phyloP scores from a whole-genome alignment of 192 early-diverging fungal species.

The Spinellus fusiger region DNA sequence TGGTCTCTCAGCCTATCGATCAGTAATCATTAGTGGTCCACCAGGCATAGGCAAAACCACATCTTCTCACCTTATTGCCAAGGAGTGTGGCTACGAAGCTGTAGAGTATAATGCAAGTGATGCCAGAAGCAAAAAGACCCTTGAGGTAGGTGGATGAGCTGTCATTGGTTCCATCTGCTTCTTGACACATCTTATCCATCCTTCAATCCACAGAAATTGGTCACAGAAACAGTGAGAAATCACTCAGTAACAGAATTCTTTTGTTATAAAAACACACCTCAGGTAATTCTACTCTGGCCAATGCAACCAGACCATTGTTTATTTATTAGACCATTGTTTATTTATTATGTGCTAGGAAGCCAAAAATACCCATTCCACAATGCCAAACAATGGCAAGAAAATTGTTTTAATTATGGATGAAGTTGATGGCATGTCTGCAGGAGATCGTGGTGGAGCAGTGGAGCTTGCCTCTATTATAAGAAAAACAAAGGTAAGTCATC shows the following conservation, averaged over 20 bases:
- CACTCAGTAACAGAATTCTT: conserved; percentile 55
- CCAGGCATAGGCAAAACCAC: conserved; percentile 99
- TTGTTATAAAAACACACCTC: not conserved
- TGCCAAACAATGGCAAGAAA: conserved; percentile 26
- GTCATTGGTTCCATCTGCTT: not conserved
- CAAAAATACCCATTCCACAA: not conserved
- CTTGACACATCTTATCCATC: too few species aligned
- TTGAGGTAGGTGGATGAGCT: conserved; percentile 53
- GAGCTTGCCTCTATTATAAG: conserved; percentile 90
- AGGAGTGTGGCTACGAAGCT: conserved; percentile 74
- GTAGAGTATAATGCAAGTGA: conserved; percentile 98
- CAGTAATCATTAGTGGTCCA: conserved; percentile 86
- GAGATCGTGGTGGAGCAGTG: conserved; percentile 87
- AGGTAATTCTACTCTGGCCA: not conserved
- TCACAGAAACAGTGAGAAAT: conserved; percentile 51
- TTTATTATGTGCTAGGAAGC: conserved; percentile 12
- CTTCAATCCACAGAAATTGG: conserved; percentile 10
- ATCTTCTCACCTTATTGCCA: conserved; percentile 79
- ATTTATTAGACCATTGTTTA: not conserved
- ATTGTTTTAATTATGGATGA: conserved; percentile 97
- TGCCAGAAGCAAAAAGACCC: conserved; percentile 78
- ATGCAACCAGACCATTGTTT: not conserved
- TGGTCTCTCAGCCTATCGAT: conserved; percentile 44
- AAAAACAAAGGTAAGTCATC: conserved; percentile 62
- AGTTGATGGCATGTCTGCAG: conserved; percentile 97